These are phyloP conservation scores for Xylariaceae sp. DNA, from an alignment of 2,329 filamentous ascomycete species.

Conservation along the genomic window DNA sequence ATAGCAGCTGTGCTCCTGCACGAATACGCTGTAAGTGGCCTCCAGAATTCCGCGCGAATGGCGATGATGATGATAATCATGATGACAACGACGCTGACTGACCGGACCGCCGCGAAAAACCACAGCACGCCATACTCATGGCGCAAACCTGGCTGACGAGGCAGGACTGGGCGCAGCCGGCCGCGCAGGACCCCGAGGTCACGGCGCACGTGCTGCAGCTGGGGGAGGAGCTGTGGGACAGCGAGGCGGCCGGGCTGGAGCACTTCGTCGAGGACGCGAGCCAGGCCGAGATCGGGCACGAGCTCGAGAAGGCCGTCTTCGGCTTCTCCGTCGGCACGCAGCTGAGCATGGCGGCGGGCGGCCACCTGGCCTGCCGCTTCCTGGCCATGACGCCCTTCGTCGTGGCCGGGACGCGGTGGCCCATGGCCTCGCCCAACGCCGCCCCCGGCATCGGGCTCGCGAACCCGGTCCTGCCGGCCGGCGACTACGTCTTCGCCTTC, in stretches of 20 bases:
- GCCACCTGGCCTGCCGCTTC: constrained; percentile 1
- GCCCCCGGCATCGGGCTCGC: not conserved
- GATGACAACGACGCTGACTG: too few relatives aligned
- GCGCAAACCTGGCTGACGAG: constrained; percentile 7
- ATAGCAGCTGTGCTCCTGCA: constrained; percentile 19
- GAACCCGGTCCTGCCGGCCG: not conserved
- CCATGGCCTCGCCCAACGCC: not conserved
- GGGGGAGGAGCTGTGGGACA: constrained; percentile 2
- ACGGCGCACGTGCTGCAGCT: too few relatives aligned
- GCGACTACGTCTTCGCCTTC: constrained; percentile 9
- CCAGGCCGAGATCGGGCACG: constrained; percentile 10
- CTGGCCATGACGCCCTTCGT: constrained; percentile 2
- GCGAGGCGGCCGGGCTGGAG: not conserved
- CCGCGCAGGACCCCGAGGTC: too few relatives aligned
- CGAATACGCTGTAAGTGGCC: constrained; percentile 19
- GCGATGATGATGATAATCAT: too few relatives aligned
- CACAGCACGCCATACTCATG: constrained; percentile 12
- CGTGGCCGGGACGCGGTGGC: constrained; percentile 2
- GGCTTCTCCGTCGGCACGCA: constrained; percentile 3
- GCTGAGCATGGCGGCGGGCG: not conserved
- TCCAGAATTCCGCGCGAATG: too few relatives aligned
- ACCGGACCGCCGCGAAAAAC: too few relatives aligned
- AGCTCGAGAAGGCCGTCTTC: constrained; percentile 14
- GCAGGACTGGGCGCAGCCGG: too few relatives aligned
- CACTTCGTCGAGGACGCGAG: constrained; percentile 3